These are phyloP conservation scores for Boletus smithii DNA, from an alignment of 1,284 basidiomycete genomes.

Conservation along the genomic window DNA sequence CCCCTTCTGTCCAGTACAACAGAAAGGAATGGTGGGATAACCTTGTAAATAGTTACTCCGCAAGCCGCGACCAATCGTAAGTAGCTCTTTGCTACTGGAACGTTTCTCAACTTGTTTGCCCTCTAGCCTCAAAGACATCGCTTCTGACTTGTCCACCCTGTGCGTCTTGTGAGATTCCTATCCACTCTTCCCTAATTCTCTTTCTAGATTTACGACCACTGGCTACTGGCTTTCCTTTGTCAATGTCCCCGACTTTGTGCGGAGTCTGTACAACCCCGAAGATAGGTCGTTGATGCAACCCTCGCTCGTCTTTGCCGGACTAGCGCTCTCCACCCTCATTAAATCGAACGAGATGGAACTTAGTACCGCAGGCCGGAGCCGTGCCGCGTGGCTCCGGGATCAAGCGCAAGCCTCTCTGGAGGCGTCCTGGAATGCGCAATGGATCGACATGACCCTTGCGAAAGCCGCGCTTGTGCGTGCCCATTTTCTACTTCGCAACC, in stretches of 20 bases:
- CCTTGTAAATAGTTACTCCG: conserved; percentile 50
- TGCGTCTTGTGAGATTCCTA: conserved; percentile 34
- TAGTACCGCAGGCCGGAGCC: conserved; percentile 46
- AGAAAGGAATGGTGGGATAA: conserved; percentile 63
- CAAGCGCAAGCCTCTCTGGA: conserved; percentile 54
- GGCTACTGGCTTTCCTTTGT: conserved; percentile 66
- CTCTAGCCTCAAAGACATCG: conserved; percentile 49
- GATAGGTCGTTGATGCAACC: conserved; percentile 60
- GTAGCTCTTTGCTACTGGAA: conserved; percentile 12
- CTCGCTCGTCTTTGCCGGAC: conserved; percentile 59
- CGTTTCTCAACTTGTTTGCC: conserved; percentile 8
- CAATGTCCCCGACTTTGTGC: conserved; percentile 52
- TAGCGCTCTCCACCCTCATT: conserved; percentile 71
- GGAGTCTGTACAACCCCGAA: conserved; percentile 49
- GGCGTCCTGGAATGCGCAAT: conserved; percentile 46
- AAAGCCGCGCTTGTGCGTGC: conserved; percentile 68
- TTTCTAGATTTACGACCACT: conserved; percentile 44
- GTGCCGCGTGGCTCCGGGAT: conserved; percentile 53
- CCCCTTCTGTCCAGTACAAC: conserved; percentile 43
- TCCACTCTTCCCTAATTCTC: conserved; percentile 8
- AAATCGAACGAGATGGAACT: conserved; percentile 65
- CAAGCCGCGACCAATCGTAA: conserved; percentile 43
- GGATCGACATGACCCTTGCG: conserved; percentile 60
- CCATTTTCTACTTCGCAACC: not conserved
- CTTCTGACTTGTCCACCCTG: conserved; percentile 54